Evolutionary conservation across 441 rosid species (phyloP), one percentile per base, ranked within the genome.

Genomic region (Brassica hybrid): DNA sequence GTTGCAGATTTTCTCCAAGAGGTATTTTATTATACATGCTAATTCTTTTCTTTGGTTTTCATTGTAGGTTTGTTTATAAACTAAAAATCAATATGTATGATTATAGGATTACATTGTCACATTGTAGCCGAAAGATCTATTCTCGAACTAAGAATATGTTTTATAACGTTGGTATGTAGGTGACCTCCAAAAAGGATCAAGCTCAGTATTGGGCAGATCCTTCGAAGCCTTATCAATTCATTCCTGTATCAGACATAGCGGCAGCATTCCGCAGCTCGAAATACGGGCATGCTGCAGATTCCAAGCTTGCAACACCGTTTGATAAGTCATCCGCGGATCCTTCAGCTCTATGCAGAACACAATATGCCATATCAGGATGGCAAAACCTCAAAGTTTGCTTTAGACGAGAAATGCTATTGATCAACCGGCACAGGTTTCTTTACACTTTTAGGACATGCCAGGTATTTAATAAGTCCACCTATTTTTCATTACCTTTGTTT

Each of bases 1-100:
- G 83, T 90, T 69, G 96, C 98, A 19, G 98, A 95, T 90, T 95
- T 95, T 78, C 98, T 95, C 79, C 99, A 91, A 82, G 99, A 95
- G 94, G 99, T 93, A 81, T 65, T 34, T 79, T 65, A 14, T 16
- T 67, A 62, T 19, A 58, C 21, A 67, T 78, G 54, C 66, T 11
- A 25, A 62, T 54, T 52, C 13, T 18, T 70, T 67, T 61, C 25
- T 72, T 17, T 67, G 41, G 13, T 74, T 74, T 60, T 10, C 60
- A 54, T 56, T 56, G 1, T 18, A 56, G 19, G 19, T 14, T 52
- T 52, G 17, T 54, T 54, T 16, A 54, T 54, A 16, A 54, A 25
- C 60, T 54, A 54, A 17, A 17, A 17, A 54, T 54, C 59, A 54
- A 54, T 1, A 17, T 11, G 21, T 11, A 11, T 57, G 23, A 8